Evolutionary conservation across 1,284 basidiomycete species (phyloP).

Genomic region (Phaffia rhodozyma): DNA sequence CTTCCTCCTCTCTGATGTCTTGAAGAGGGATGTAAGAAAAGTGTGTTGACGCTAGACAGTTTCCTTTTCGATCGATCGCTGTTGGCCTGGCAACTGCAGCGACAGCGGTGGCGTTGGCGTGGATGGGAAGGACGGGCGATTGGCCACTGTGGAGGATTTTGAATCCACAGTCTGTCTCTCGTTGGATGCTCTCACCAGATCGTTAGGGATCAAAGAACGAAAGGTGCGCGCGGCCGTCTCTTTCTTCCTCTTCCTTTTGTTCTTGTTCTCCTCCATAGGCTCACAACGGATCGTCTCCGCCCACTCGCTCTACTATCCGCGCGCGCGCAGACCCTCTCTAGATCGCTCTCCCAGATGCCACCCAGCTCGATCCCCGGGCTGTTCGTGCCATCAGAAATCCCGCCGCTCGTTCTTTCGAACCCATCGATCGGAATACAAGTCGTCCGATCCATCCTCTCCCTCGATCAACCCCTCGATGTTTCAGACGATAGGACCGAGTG

Average conservation of each 20-base stretch:
- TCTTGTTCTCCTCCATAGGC: too few species aligned
- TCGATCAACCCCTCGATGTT: not conserved
- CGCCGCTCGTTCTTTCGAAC: too few species aligned
- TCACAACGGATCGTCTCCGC: not conserved
- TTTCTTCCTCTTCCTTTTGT: not conserved
- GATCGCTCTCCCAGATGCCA: too few species aligned
- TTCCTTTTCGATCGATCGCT: not conserved
- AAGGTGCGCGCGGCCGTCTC: not conserved
- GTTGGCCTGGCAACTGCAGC: not conserved
- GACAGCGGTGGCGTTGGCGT: not conserved
- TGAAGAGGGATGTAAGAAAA: not conserved
- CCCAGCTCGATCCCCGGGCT: not conserved
- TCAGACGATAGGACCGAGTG: not conserved
- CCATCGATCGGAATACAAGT: too few species aligned
- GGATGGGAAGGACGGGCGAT: not conserved
- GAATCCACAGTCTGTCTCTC: not conserved
- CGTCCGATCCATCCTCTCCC: too few species aligned
- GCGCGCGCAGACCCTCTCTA: too few species aligned
- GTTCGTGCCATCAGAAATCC: not conserved
- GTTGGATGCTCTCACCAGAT: not conserved
- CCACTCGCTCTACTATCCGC: slow-evolving; percentile 1
- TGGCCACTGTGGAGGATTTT: not conserved
- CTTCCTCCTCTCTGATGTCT: not conserved
- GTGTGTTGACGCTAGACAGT: not conserved
- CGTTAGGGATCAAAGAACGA: too few species aligned